phyloP scores from a whole-genome alignment of 495 filamentous ascomycete species.

The Chaetomium fimeti region DNA sequence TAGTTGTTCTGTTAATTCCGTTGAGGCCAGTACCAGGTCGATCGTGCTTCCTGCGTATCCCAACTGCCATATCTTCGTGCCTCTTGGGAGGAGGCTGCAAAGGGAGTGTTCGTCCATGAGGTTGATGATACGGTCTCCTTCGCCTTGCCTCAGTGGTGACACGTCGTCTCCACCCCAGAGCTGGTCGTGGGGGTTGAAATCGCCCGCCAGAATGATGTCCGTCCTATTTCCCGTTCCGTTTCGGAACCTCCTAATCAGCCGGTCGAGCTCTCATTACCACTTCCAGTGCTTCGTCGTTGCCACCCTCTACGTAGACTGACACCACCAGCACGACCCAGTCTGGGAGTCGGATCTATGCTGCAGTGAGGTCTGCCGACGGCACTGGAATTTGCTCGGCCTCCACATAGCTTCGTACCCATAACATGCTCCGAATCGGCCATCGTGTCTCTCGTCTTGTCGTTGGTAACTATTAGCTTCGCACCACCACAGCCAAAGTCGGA shows the following conservation, averaged over 20 bases:
- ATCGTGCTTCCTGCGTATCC: constrained; percentile 13
- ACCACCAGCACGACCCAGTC: constrained; percentile 9
- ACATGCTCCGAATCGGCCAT: constrained; percentile 6
- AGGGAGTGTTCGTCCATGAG: constrained; percentile 10
- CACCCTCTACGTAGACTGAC: constrained; percentile 17
- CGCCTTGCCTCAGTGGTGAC: background rate
- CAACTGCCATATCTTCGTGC: constrained; percentile 15
- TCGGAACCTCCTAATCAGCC: no score
- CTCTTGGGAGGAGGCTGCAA: constrained; percentile 11
- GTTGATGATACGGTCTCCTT: constrained; percentile 8
- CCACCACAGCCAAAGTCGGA: no score
- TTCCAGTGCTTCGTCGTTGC: background rate
- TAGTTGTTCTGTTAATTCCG: constrained; percentile 6
- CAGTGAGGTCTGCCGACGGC: constrained; percentile 1
- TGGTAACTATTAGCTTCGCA: no score
- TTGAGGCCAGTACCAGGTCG: constrained; percentile 20
- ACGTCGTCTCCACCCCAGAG: constrained; percentile 9
- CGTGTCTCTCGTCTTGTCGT: no score
- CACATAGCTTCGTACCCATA: constrained; percentile 4
- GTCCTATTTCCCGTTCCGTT: constrained; percentile 10
- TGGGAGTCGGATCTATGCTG: constrained; percentile 9
- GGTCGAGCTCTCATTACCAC: background rate
- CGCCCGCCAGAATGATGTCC: constrained; percentile 17
- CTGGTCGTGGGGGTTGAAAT: constrained; percentile 20
- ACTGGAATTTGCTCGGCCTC: constrained; percentile 4